Base-by-base conservation (phyloP, 306 rosid genomes). In the Lathyrus aphaca region DNA sequence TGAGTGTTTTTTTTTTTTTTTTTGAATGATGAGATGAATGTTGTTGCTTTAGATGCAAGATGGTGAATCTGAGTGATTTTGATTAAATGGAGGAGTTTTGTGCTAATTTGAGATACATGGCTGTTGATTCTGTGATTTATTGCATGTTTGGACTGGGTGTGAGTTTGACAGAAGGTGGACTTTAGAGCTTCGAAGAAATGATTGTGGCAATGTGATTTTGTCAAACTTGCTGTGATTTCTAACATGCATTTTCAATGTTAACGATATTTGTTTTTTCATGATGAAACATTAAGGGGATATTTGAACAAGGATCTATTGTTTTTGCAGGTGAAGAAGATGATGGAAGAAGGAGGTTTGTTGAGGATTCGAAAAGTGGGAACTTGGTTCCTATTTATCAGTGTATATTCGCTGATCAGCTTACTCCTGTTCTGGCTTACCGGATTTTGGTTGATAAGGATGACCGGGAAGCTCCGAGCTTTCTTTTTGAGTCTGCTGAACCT, bases 401-500 rank as follows among this genome's bases (percentile, higher is more conserved):
- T 79, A 80, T 92, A 44, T 92, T 92, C 81, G 79, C 89, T 8
- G 96, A 92, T 53, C 95, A 89, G 23, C 95, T 92, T 10, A 90
- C 91, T 11, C 96, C 98, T 16, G 69, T 92, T 38, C 80, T 89
- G 30, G 96, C 92, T 13, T 89, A 92, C 44, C 90, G 95, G 15
- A 56, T 80, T 56, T 72, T 92, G 63, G 95, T 89, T 48, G 82
- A 81, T 27, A 91, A 89, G 60, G 91, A 86, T 46, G 92, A 92
- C 56, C 32, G 83, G 38, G 92, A 89, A 10, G 79, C 98, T 80
- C 96, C 95, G 0, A 92, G 98, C 77, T 92, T 92, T 84, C 89
- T 92, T 2, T 89, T 85, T 39, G 98, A 92, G 73, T 83, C 96
- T 0, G 96, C 84, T 8, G 98, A 92, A 77, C 88, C 88, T 17